phyloP scores from a whole-genome alignment of 2,329 filamentous ascomycete genomes.

The Arachnomyces sp. region DNA sequence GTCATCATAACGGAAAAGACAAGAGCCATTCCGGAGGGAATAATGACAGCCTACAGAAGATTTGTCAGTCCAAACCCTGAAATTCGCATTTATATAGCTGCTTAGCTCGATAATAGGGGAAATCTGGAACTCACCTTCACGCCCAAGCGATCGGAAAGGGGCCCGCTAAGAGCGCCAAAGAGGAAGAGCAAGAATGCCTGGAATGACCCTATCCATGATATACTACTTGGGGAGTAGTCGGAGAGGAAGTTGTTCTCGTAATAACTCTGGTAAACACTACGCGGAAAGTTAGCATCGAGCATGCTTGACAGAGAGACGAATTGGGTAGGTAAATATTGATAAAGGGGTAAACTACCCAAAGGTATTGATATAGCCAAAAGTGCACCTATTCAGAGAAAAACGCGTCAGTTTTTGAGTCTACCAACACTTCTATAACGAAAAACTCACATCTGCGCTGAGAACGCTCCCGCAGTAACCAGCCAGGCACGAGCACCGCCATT shows the following conservation, averaged over 20 bases:
- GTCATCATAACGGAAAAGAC: conserved; percentile 27
- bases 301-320: conserved; percentile 33
- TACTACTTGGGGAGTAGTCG: conserved; percentile 21
- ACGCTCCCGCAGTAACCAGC: conserved; percentile 19
- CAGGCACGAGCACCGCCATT: conserved; percentile 20
- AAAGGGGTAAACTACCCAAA: too few relatives aligned
- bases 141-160: conserved; percentile 37
- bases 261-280: conserved; percentile 34
- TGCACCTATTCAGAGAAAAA: too few relatives aligned
- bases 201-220: conserved; percentile 40
- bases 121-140: conserved; percentile 22
- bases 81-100: conserved; percentile 33
- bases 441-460: conserved; percentile 1
- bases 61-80: conserved; percentile 27
- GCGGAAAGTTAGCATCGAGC: conserved; percentile 40
- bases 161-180: conserved; percentile 28
- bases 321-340: too few relatives aligned
- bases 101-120: background rate
- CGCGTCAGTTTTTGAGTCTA: too few relatives aligned
- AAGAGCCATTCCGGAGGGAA: conserved; percentile 7
- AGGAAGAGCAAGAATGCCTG: conserved; percentile 30
- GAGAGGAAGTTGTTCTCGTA: conserved; percentile 32
- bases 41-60: conserved; percentile 2
- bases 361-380: too few relatives aligned
- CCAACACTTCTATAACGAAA: too few relatives aligned